phyloP scores from a whole-genome alignment of 169 alveolate species.

The Eimeria tenella region DNA sequence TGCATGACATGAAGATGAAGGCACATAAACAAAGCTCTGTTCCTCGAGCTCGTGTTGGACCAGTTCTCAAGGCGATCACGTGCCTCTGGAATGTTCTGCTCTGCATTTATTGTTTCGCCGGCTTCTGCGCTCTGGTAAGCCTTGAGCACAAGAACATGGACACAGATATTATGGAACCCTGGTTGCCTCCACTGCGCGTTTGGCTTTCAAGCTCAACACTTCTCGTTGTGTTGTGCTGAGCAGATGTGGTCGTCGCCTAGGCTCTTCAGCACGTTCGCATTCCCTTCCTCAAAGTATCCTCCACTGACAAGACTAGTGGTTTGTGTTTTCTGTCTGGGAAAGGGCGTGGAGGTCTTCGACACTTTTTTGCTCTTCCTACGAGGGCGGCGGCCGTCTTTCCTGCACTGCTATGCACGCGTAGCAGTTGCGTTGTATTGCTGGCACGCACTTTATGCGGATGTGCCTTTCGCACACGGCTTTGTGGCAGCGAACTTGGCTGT shows the following conservation, averaged over 20 bases:
- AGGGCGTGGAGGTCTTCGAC: conserved; percentile 74
- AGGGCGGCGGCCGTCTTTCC: conserved; percentile 67
- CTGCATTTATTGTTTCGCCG: conserved; percentile 51
- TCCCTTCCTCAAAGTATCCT: conserved; percentile 59
- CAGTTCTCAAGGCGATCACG: conserved; percentile 58
- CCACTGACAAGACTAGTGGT: conserved; percentile 70
- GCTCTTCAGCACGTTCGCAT: conserved; percentile 55
- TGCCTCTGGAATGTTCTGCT: conserved; percentile 72
- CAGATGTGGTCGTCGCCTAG: conserved; percentile 76
- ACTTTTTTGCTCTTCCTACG: conserved; percentile 67
- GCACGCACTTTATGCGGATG: conserved; percentile 82
- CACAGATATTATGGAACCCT: no score
- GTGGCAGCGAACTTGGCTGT: conserved; percentile 82
- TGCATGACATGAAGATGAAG: conserved; percentile 23
- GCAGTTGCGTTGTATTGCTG: conserved; percentile 81
- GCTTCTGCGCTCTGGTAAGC: conserved; percentile 59
- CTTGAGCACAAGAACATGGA: no score
- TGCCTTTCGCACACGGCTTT: conserved; percentile 84
- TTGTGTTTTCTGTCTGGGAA: conserved; percentile 59
- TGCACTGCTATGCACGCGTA: conserved; percentile 72
- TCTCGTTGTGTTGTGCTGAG: background rate
- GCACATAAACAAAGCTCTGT: conserved; percentile 32
- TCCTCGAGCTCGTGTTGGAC: conserved; percentile 55
- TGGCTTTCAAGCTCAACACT: no score
- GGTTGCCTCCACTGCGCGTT: no score